phyloP scores from a whole-genome alignment of 495 filamentous ascomycete genomes.

The Penicillium egyptiacum region DNA sequence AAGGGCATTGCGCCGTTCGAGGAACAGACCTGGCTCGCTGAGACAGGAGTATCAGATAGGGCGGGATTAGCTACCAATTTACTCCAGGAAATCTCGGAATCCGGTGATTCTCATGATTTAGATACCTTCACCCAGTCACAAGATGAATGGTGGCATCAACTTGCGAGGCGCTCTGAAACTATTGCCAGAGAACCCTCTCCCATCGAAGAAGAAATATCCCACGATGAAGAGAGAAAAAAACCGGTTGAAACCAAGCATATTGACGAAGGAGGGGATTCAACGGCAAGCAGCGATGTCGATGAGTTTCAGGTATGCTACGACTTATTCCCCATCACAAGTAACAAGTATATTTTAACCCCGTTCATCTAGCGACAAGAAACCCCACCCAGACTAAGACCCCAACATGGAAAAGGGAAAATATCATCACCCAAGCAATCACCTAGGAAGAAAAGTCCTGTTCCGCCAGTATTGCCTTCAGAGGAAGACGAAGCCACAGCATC shows the following conservation, averaged over 20 bases:
- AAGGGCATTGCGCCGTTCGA: conserved; percentile 51
- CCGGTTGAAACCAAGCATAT: not conserved
- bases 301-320: conserved; percentile 41
- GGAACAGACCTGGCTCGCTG: conserved; percentile 40
- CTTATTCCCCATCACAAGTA: not conserved
- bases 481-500: conserved; percentile 20
- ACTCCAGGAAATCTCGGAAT: conserved; percentile 25
- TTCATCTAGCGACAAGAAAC: conserved; percentile 40
- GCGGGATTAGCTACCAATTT: conserved; percentile 29
- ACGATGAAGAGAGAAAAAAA: not conserved
- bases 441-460: conserved; percentile 11
- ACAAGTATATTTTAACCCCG: conserved; percentile 5
- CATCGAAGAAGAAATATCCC: conserved; percentile 4
- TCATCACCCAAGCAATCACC: conserved; percentile 1
- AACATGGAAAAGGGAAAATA: conserved; percentile 3
- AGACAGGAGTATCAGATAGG: conserved; percentile 20
- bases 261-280: conserved; percentile 21
- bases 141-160: conserved; percentile 43
- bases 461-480: conserved; percentile 1
- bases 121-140: conserved; percentile 20
- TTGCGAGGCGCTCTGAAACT: conserved; percentile 17
- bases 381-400: conserved; percentile 30
- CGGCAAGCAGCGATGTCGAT: conserved; percentile 30
- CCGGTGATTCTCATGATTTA: conserved; percentile 1
- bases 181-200: conserved; percentile 4